Conservation (phyloP, 345 rosid species). For the Brassica carinata region DNA sequence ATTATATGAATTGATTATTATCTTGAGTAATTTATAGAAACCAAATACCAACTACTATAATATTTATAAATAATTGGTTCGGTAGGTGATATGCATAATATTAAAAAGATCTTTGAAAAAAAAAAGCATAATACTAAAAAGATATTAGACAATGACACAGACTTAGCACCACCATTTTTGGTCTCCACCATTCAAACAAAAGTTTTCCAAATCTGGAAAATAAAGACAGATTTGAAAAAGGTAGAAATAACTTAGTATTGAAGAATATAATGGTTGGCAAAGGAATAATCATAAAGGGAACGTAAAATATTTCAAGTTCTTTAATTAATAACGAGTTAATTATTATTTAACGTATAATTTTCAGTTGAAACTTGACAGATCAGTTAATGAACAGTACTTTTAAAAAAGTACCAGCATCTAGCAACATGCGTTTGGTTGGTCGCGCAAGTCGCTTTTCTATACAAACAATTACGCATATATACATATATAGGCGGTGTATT, state of each 20-base stretch:
- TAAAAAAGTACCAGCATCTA: slow-evolving; percentile 32
- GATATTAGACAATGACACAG: slow-evolving; percentile 40
- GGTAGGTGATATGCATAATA: slow-evolving; percentile 33
- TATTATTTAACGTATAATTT: neutral
- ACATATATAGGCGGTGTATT: neutral
- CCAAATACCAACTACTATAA: neutral
- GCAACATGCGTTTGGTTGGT: slow-evolving; percentile 40
- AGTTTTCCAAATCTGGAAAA: slow-evolving; percentile 42
- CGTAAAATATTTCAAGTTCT: slow-evolving; percentile 14
- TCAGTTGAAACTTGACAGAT: slow-evolving; percentile 34
- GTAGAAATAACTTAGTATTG: neutral
- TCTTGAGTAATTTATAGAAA: neutral
- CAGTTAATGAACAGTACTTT: slow-evolving; percentile 32
- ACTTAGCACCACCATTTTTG: slow-evolving; percentile 32
- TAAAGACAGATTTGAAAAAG: slow-evolving; percentile 40
- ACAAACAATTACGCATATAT: neutral
- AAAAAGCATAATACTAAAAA: slow-evolving; percentile 18
- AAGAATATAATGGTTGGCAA: slow-evolving; percentile 18
- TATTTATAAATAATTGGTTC: slow-evolving; percentile 12
- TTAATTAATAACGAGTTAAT: slow-evolving; percentile 6
- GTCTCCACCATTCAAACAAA: slow-evolving; percentile 35
- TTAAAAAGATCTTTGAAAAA: slow-evolving; percentile 19
- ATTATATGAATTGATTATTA: slow-evolving; percentile 11
- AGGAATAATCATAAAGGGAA: slow-evolving; percentile 11
- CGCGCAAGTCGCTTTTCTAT: slow-evolving; percentile 19